Evolutionary conservation across 73 alveolate genomes (phyloP).

Genomic region (Uronychia binucleata): DNA sequence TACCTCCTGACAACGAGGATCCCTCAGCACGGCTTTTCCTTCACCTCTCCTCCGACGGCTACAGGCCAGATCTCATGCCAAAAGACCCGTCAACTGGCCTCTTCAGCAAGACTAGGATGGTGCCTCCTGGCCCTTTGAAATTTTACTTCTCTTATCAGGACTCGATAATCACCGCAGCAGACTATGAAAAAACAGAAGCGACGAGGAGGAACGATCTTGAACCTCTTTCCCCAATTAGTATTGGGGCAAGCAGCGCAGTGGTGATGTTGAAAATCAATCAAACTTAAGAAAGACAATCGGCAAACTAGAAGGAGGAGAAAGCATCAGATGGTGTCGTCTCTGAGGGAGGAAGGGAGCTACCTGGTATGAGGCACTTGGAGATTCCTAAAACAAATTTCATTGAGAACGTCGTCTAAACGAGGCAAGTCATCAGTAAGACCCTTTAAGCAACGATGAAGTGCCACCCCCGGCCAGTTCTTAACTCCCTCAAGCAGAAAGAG

Average conservation of each 20-base stretch:
- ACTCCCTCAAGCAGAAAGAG: conserved; percentile 15
- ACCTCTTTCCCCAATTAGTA: too few species aligned
- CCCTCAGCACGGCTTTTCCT: conserved; percentile 36
- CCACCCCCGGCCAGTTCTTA: conserved; percentile 54
- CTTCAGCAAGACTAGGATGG: conserved; percentile 59
- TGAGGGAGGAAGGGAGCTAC: too few species aligned
- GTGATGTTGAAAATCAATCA: too few species aligned
- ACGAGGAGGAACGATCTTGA: too few species aligned
- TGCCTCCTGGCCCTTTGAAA: conserved; percentile 82
- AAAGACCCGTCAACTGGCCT: conserved; percentile 26
- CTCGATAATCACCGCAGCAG: too few species aligned
- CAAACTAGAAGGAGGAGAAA: too few species aligned
- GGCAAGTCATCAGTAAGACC: conserved; percentile 31
- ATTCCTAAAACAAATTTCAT: conserved; percentile 18
- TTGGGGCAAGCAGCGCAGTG: too few species aligned
- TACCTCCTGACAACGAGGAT: conserved; percentile 34
- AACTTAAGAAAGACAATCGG: too few species aligned
- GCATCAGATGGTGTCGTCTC: too few species aligned
- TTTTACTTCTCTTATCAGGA: conserved; percentile 80
- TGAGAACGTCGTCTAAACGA: conserved; percentile 20
- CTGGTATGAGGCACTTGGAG: too few species aligned
- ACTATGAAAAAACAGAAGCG: too few species aligned
- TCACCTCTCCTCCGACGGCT: conserved; percentile 42
- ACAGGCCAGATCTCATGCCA: conserved; percentile 42
- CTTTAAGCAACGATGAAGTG: conserved; percentile 7